Base-by-base conservation (phyloP, 1,284 basidiomycete species). In the Cryptococcus hybrid region DNA sequence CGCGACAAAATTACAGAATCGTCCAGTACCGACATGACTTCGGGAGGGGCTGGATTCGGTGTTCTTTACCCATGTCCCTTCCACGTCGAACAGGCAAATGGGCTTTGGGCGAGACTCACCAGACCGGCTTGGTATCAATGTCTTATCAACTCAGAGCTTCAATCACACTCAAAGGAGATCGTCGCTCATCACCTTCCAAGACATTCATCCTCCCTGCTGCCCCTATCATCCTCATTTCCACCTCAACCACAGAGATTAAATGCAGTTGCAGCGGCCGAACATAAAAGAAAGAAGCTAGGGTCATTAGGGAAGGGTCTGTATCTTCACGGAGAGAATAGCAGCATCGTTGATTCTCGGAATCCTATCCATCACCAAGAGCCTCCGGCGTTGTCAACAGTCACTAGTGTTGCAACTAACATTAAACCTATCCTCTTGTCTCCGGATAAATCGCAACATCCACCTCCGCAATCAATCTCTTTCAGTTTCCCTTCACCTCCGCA, bases 91-190 rank as follows among this genome's bases (percentile, higher is more conserved):
- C 60, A 5, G 60, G 65, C 3, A 62, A 60, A 7, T 76, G 74
- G 74, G 70, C 71, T 50, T 46, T 66, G 5, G 72, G 72, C 6
- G 70, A 74, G 47, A 70, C 74, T 5, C 53, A 66, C 8, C 55
- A 51, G 30, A 70, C 68, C 3, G 52, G 62, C 18, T 53, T 71
- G 2, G 66, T 67, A 7, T 44, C 54, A 7, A 63, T 74, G 2
- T 57, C 65, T 0, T 76, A 68, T 50, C 55, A 61, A 11, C 60
- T 73, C 30, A 57, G 60, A 34, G 56, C 69, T 13, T 71, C 69
- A 46, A 45, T 71, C 18, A 60, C 58, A 0, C 44, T 74, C 44
- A 70, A 70, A 55, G 48, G 47, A 9, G 53, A 57, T 18, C 60
- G 59, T 34, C 58, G 56, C 5, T 44, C 61, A 3, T 47, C 51